These are phyloP conservation scores for Teunomyces cretensis DNA, from an alignment of 805 yeast genomes.

Conservation along the genomic window DNA sequence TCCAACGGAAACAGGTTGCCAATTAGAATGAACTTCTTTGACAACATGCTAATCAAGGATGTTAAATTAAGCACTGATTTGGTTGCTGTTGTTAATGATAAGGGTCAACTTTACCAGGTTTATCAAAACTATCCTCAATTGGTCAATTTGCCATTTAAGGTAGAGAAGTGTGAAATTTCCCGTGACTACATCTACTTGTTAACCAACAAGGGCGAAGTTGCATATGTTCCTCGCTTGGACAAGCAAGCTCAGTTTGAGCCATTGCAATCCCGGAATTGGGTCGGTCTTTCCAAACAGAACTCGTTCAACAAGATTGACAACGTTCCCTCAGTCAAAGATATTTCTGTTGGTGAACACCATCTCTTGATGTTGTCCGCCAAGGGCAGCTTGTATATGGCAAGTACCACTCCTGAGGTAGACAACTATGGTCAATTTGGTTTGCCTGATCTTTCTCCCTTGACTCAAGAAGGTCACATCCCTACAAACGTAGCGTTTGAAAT, in stretches of 20 bases:
- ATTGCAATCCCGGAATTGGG: constrained; percentile 20
- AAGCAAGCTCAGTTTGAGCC: constrained; percentile 12
- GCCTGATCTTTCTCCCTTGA: constrained; percentile 68
- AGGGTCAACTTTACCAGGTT: constrained; percentile 75
- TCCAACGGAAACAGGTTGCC: constrained; percentile 48
- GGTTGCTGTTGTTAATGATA: constrained; percentile 60
- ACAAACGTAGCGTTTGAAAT: constrained; percentile 45
- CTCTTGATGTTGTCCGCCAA: constrained; percentile 57
- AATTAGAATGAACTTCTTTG: constrained; percentile 60
- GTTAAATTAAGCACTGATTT: constrained; percentile 49
- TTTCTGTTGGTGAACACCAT: constrained; percentile 67
- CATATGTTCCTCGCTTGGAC: constrained; percentile 28
- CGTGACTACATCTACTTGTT: constrained; percentile 50
- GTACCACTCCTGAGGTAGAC: constrained; percentile 43
- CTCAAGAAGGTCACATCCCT: constrained; percentile 29
- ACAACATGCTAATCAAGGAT: constrained; percentile 55
- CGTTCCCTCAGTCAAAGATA: constrained; percentile 30
- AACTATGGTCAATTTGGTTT: constrained; percentile 82
- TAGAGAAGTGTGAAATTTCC: constrained; percentile 42
- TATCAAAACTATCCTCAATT: constrained; percentile 30
- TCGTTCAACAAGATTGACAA: constrained; percentile 5
- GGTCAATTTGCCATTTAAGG: constrained; percentile 28
- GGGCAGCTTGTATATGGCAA: constrained; percentile 62
- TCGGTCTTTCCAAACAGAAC: constrained; percentile 15
- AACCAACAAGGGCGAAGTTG: constrained; percentile 45